These are phyloP conservation scores for Ogataea populi-albae DNA, from an alignment of 805 yeast species.

Conservation along the genomic window DNA sequence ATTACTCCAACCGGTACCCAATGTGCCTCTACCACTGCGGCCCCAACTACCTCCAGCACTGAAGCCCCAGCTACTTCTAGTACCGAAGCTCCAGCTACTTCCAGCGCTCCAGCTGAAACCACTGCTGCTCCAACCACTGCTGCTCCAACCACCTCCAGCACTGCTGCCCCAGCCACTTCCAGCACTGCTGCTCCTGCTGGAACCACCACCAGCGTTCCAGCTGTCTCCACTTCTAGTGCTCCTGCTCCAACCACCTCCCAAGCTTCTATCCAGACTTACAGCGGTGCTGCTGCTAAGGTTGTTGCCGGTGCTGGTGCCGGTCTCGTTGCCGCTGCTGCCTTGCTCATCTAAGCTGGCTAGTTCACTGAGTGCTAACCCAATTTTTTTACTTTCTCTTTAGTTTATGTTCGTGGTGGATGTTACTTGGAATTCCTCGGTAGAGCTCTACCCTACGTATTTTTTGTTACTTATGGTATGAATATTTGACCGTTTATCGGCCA, in stretches of 20 bases:
- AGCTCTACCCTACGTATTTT: too few relatives aligned
- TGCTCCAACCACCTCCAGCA: conserved; percentile 3
- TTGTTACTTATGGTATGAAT: too few relatives aligned
- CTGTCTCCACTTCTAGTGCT: conserved; percentile 3
- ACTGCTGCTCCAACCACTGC: conserved; percentile 5
- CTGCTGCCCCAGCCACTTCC: conserved; percentile 7
- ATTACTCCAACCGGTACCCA: conserved; percentile 38
- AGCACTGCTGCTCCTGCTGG: conserved; percentile 6
- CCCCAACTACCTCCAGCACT: conserved; percentile 13
- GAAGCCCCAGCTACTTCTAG: conserved; percentile 6
- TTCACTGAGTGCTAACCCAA: too few relatives aligned
- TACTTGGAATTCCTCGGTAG: too few relatives aligned
- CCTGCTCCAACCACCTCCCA: too few relatives aligned
- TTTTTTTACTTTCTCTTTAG: too few relatives aligned
- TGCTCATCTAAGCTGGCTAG: conserved; percentile 17
- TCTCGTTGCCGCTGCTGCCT: conserved; percentile 18
- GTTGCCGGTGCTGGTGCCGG: conserved; percentile 23
- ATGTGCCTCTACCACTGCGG: conserved; percentile 10
- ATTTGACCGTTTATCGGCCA: too few relatives aligned
- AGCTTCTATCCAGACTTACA: too few relatives aligned
- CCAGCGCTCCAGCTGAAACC: conserved; percentile 9
- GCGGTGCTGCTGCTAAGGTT: conserved; percentile 18
- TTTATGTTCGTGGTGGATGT: too few relatives aligned
- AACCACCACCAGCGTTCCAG: conserved; percentile 3
- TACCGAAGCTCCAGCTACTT: conserved; percentile 22